phyloP scores from a whole-genome alignment of 208 protist genomes.

The Acanthamoeba quina region DNA sequence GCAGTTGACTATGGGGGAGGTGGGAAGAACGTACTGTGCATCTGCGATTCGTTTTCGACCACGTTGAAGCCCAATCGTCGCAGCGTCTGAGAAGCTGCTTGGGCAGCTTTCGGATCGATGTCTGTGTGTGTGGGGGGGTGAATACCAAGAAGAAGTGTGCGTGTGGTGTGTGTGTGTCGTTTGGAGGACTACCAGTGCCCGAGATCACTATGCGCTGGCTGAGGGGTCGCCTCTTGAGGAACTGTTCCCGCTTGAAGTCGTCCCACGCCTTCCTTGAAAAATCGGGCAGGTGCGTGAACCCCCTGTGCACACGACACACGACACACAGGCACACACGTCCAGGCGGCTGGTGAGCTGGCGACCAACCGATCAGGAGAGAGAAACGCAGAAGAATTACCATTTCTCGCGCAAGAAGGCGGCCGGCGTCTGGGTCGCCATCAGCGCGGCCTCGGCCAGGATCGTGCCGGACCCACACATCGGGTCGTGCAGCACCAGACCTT shows the following conservation, averaged over 20 bases:
- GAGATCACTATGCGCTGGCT: not conserved
- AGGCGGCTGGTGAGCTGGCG: not conserved
- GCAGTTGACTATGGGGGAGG: not conserved
- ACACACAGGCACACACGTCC: too few species aligned
- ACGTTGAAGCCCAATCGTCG: constrained; percentile 43
- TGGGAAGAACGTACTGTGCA: constrained; percentile 8
- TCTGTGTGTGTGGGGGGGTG: not conserved
- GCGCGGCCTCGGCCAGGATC: constrained; percentile 50
- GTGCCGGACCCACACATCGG: constrained; percentile 70
- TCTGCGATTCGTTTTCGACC: not conserved
- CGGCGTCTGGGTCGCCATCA: constrained; percentile 47
- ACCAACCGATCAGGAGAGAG: not conserved
- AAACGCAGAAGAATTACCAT: not conserved
- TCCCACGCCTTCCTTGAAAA: constrained; percentile 45
- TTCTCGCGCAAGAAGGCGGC: constrained; percentile 54
- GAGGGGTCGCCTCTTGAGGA: constrained; percentile 12
- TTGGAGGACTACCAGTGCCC: not conserved
- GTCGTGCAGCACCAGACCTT: constrained; percentile 2
- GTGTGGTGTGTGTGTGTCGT: not conserved
- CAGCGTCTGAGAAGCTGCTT: constrained; percentile 1
- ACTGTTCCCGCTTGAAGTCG: constrained; percentile 46
- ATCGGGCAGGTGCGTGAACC: constrained; percentile 38
- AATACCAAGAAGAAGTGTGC: not conserved
- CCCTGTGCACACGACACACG: not conserved
- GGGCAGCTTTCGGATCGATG: not conserved